Evolutionary conservation across 148 eudicot species (phyloP), one percentile per base, ranked within the genome.

Genomic region (Nyssa sinensis): DNA sequence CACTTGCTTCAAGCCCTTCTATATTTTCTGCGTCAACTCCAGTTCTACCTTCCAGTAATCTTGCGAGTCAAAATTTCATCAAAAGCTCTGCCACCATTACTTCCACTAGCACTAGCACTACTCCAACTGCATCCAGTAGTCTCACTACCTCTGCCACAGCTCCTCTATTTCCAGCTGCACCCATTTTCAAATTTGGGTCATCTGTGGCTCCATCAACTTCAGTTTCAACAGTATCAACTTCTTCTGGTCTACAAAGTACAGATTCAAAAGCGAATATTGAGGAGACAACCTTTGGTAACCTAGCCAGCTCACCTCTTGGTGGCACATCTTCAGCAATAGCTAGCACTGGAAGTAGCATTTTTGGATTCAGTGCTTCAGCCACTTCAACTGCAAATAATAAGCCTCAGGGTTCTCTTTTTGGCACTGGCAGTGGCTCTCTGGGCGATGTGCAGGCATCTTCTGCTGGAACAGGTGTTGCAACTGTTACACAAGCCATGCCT

Each of bases 321-420:
- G 67, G 74, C 31, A 49, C 78, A 73, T 60, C 85, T 61, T 41
- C 75, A 73, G 73, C 71, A 31, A 57, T 33, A 64, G 58, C 82
- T 23, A 77, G 69, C 72, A 16, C 65, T 14, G 84, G 79, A 31
- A 81, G 59, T 58, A 68, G 75, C 60, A 41, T 57, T 64, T 86
- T 80, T 75, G 84, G 81, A 14, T 80, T 84, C 70, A 71, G 63
- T 66, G 67, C 88, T 77, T 69, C 84, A 10, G 61, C 68, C 61
- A 29, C 70, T 57, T 28, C 62, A 30, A 64, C 73, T 72, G 32
- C 79, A 44, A 75, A 62, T 64, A 66, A 44, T 28, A 69, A 79
- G 44, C 35, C 80, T 25, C 87, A 66, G 79, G 69, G 77, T 51
- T 80, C 83, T 81, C 75, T 73, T 62, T 41, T 79, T 28, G 64